phyloP scores from a whole-genome alignment of 306 rosid species.

The Erythrophleum fordii region DNA sequence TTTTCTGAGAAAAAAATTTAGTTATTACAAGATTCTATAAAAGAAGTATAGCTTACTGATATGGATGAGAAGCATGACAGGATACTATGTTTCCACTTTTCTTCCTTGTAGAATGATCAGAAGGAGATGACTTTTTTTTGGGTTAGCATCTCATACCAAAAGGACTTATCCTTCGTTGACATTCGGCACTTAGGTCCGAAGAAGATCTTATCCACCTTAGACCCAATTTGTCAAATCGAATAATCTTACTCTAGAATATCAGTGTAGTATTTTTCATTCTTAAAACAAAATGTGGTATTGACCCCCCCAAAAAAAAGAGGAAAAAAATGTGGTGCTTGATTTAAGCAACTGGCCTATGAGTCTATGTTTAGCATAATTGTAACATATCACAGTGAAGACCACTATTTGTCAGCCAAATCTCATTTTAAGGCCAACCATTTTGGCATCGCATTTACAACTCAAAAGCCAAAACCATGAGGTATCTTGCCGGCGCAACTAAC shows the following conservation, averaged over 20 bases:
- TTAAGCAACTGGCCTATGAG: conserved; percentile 14
- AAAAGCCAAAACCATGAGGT: not conserved
- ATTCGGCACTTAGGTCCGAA: conserved; percentile 34
- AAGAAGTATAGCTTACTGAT: not conserved
- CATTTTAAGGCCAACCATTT: conserved; percentile 32
- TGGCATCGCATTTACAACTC: conserved; percentile 3
- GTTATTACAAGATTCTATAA: not conserved
- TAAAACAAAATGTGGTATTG: not conserved
- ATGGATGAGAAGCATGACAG: not conserved
- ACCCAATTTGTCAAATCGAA: conserved; percentile 23
- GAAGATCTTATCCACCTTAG: conserved; percentile 19
- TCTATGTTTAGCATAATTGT: conserved; percentile 19
- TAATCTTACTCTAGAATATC: not conserved
- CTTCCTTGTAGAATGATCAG: not conserved
- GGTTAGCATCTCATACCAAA: conserved; percentile 21
- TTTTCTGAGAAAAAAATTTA: not conserved
- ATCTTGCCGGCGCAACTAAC: not conserved
- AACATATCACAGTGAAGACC: conserved; percentile 1
- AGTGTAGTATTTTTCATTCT: not conserved
- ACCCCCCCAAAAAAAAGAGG: not conserved
- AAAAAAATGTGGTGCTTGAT: conserved; percentile 14
- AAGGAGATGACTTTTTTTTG: not conserved
- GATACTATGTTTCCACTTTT: not conserved
- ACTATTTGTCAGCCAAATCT: conserved; percentile 27
- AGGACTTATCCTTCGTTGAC: conserved; percentile 33